These are phyloP conservation scores for Dentiscutata heterogama DNA, from an alignment of 371 early-diverging fungal species.

Conservation along the genomic window DNA sequence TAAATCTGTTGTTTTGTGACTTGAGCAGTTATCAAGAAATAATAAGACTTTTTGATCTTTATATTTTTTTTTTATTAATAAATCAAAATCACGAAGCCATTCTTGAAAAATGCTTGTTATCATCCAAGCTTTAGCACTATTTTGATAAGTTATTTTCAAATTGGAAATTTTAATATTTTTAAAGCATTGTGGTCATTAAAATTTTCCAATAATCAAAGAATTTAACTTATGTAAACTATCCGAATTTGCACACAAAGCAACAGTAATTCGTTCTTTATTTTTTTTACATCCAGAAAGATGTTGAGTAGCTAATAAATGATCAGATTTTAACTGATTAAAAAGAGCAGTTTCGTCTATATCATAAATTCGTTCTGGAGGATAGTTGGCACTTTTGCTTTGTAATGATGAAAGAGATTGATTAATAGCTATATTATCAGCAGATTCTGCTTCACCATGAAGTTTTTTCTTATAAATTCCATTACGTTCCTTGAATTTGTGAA, in stretches of 20 bases:
- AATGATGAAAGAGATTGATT: background rate
- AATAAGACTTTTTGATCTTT: conserved; percentile 40
- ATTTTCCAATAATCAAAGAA: conserved; percentile 12
- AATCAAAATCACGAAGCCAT: conserved; percentile 46
- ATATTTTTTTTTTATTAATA: background rate
- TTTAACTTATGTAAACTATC: background rate
- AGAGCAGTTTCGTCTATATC: conserved; percentile 25
- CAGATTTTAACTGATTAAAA: conserved; percentile 1
- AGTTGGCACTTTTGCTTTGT: background rate
- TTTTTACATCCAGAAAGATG: background rate
- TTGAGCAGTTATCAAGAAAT: conserved; percentile 47
- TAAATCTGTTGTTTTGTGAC: conserved; percentile 20
- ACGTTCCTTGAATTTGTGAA: conserved; percentile 25
- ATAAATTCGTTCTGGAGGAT: background rate
- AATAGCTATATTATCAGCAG: conserved; percentile 4
- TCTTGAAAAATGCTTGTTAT: conserved; percentile 35
- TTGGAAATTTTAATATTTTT: conserved; percentile 1
- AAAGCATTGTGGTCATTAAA: conserved; percentile 24
- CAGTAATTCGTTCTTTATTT: conserved; percentile 21
- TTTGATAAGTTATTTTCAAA: conserved; percentile 6
- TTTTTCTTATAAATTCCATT: conserved; percentile 30
- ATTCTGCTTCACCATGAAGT: conserved; percentile 18
- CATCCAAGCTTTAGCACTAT: conserved; percentile 31
- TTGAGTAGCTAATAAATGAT: background rate
- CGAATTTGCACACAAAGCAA: conserved; percentile 19